Conservation (phyloP, 169 alveolate genomes). For the Plasmodium malariae region DNA sequence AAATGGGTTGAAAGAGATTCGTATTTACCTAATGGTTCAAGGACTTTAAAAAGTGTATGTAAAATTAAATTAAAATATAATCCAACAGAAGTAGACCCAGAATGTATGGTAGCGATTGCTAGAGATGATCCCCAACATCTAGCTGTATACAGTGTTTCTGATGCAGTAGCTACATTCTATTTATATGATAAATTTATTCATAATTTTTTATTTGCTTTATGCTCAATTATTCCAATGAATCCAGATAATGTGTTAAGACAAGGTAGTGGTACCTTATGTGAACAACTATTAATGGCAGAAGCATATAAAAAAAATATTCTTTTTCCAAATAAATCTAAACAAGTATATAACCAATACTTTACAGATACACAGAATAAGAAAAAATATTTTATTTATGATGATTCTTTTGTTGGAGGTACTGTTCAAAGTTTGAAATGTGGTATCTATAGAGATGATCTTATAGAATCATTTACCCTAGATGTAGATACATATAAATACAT, state of each 20-base stretch:
- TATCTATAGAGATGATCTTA: conserved; percentile 96
- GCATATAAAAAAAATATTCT: conserved; percentile 96
- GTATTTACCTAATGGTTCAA: conserved; percentile 96
- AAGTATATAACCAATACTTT: conserved; percentile 90
- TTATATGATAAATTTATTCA: conserved; percentile 98
- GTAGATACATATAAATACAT: conserved; percentile 90
- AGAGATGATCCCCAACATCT: conserved; percentile 94
- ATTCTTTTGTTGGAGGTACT: conserved; percentile 96
- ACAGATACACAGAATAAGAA: conserved; percentile 78
- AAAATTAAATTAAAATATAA: conserved; percentile 97
- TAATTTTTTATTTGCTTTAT: conserved; percentile 97
- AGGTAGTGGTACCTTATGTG: conserved; percentile 99
- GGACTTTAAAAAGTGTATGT: conserved; percentile 96
- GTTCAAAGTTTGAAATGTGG: conserved; percentile 98
- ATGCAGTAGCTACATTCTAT: conserved; percentile 99
- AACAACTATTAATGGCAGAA: conserved; percentile 97
- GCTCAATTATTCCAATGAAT: conserved; percentile 97
- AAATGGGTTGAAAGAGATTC: conserved; percentile 99
- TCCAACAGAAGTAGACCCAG: conserved; percentile 99
- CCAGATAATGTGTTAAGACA: conserved; percentile 98
- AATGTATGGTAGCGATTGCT: conserved; percentile 97
- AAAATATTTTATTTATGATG: conserved; percentile 88
- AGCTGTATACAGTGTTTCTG: conserved; percentile 99
- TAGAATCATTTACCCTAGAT: conserved; percentile 93
- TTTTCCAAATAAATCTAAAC: conserved; percentile 96